Percentiles rank a stretch among this genome's conserved stretches.
Evolutionary conservation across 768 basidiomycete species (phyloP).

Genomic region (Hypholoma sublateritium): DNA sequence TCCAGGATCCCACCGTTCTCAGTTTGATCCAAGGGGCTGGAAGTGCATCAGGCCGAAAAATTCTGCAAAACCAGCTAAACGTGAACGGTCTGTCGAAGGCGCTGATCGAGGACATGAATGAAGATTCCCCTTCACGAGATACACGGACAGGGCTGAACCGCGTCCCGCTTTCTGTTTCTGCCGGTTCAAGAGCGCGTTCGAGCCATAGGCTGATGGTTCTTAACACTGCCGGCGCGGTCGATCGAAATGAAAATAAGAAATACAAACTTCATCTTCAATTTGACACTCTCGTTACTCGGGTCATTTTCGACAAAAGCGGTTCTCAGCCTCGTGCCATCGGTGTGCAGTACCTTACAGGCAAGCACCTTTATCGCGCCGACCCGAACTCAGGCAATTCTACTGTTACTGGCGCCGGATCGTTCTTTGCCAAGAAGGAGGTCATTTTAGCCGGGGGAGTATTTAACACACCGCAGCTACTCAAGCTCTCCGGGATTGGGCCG

Average conservation of each 20-base stretch:
- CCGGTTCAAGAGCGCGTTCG: neutral
- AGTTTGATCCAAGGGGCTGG: slow-evolving; percentile 5
- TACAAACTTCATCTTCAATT: slow-evolving; percentile 2
- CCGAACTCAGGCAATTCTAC: neutral
- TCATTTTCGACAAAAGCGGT: slow-evolving; percentile 1
- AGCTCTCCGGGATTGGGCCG: slow-evolving; percentile 5
- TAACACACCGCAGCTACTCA: slow-evolving; percentile 3
- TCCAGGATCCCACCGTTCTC: slow-evolving; percentile 2
- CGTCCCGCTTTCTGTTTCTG: slow-evolving; percentile 5
- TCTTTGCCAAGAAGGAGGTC: slow-evolving; percentile 6
- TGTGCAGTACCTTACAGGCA: neutral
- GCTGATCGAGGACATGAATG: neutral
- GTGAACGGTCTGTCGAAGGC: slow-evolving; percentile 1
- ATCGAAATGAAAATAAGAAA: neutral
- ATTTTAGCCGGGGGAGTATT: slow-evolving; percentile 1
- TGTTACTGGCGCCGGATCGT: neutral
- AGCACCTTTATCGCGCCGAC: slow-evolving; percentile 6
- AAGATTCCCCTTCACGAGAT: neutral
- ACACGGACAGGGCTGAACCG: slow-evolving; percentile 1
- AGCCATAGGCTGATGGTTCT: neutral
- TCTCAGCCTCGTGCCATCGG: neutral
- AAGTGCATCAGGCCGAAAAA: neutral
- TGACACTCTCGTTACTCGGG: slow-evolving; percentile 3
- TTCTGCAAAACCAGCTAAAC: neutral
- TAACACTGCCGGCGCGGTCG: neutral